A percentile compares a stretch with the other conserved stretches of the same genome.
These are phyloP conservation scores for Backusella tuberculispora DNA, from an alignment of 192 early-diverging fungal genomes.

Conservation along the genomic window DNA sequence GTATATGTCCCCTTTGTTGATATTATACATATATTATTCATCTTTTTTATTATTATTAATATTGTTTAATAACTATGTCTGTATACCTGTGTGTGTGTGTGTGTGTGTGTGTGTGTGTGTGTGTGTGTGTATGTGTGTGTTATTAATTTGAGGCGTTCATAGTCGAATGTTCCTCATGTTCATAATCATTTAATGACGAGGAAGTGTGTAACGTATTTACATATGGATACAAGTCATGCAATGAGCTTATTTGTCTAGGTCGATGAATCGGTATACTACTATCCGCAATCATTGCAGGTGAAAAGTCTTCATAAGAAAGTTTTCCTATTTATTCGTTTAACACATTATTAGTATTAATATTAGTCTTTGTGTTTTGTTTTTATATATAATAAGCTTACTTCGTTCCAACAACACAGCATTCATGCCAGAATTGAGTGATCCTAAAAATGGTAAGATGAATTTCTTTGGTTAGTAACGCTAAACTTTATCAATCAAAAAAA, in stretches of 20 bases:
- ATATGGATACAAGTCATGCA: conserved; percentile 28
- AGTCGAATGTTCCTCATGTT: neutral
- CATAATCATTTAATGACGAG: neutral
- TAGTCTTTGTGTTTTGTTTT: neutral
- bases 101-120: neutral
- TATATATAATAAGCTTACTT: conserved; percentile 9
- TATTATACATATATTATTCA: too few species aligned
- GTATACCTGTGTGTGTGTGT: neutral
- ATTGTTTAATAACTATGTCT: too few species aligned
- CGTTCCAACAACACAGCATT: conserved; percentile 34
- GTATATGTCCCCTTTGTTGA: too few species aligned
- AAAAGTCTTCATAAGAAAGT: conserved; percentile 39
- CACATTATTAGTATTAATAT: neutral
- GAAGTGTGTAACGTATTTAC: conserved; percentile 5
- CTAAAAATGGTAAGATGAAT: conserved; percentile 3
- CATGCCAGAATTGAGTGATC: conserved; percentile 37
- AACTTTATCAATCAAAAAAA: neutral
- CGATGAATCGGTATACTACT: neutral
- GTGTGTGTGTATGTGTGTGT: neutral
- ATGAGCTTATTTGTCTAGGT: conserved; percentile 23
- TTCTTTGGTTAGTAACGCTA: neutral
- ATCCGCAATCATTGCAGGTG: conserved; percentile 12
- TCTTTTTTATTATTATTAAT: too few species aligned
- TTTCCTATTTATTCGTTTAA: conserved; percentile 15
- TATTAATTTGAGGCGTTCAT: conserved; percentile 9